Conservation (phyloP, 2,329 filamentous ascomycete genomes). For the Aspergillus eucalypticola region DNA sequence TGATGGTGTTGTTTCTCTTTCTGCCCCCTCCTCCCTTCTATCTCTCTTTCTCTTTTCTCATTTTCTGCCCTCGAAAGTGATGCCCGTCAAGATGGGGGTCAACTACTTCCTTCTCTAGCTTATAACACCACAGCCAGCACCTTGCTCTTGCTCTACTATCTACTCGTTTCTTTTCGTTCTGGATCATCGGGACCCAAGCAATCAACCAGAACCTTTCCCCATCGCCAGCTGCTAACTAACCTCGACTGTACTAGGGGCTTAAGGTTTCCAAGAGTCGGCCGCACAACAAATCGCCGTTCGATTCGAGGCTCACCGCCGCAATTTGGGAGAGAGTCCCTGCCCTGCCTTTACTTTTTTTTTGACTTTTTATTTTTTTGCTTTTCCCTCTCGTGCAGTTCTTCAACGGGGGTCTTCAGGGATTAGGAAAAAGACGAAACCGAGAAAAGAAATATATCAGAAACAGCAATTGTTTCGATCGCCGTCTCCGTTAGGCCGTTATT, state of each 20-base stretch:
- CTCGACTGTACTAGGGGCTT: conserved; percentile 1
- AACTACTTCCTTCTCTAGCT: not conserved
- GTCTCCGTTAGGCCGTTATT: not conserved
- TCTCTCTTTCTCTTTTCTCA: too few relatives aligned
- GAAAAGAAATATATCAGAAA: not conserved
- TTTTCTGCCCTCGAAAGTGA: not conserved
- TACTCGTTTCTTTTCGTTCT: not conserved
- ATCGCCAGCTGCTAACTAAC: conserved; percentile 3
- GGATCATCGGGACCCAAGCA: not conserved
- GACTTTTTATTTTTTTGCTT: not conserved
- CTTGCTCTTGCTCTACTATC: not conserved
- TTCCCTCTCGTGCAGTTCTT: not conserved
- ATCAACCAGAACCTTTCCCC: not conserved
- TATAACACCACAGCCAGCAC: not conserved
- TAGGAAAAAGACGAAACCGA: not conserved
- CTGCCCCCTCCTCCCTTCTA: not conserved
- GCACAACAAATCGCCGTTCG: conserved; percentile 2
- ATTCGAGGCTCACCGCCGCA: conserved; percentile 2
- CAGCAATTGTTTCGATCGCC: not conserved
- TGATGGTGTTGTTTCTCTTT: not conserved
- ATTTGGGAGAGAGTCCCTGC: not conserved
- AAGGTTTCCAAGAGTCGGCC: not conserved
- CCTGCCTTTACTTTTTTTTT: not conserved
- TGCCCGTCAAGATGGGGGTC: not conserved
- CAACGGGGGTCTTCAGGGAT: not conserved